These are phyloP conservation scores for Neurospora sp. DNA, from an alignment of 495 filamentous ascomycete species.

Conservation along the genomic window DNA sequence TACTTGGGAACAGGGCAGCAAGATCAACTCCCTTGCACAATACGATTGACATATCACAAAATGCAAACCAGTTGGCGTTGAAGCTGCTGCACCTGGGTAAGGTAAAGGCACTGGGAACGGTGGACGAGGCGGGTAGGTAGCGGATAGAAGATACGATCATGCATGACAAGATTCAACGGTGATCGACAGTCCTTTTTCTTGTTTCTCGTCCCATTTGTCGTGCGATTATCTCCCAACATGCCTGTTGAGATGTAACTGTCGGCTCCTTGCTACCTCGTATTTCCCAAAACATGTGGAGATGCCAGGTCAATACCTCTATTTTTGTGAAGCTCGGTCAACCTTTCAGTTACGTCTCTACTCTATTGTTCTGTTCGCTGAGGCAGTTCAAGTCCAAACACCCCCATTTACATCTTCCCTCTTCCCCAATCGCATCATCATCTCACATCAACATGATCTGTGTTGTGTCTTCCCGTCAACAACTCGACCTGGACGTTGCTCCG, in stretches of 20 bases:
- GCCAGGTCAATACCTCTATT: too few species aligned
- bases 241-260: not conserved
- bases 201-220: not conserved
- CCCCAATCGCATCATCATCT: too few species aligned
- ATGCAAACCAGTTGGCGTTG: not conserved
- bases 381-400: too few species aligned
- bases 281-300: too few species aligned
- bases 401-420: too few species aligned
- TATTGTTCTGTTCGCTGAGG: too few species aligned
- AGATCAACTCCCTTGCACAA: not conserved
- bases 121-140: not conserved
- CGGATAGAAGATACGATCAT: not conserved
- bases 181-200: not conserved
- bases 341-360: too few species aligned
- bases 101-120: not conserved
- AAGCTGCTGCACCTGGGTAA: not conserved
- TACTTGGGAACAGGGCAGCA: not conserved
- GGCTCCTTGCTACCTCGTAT: not conserved
- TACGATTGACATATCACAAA: not conserved
- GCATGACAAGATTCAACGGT: not conserved
- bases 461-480: too few species aligned
- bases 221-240: not conserved
- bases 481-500: too few species aligned
- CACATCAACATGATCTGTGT: too few species aligned
- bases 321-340: too few species aligned